These are phyloP conservation scores for Brettanomyces bruxellensis DNA, from an alignment of 805 yeast genomes.

Conservation along the genomic window DNA sequence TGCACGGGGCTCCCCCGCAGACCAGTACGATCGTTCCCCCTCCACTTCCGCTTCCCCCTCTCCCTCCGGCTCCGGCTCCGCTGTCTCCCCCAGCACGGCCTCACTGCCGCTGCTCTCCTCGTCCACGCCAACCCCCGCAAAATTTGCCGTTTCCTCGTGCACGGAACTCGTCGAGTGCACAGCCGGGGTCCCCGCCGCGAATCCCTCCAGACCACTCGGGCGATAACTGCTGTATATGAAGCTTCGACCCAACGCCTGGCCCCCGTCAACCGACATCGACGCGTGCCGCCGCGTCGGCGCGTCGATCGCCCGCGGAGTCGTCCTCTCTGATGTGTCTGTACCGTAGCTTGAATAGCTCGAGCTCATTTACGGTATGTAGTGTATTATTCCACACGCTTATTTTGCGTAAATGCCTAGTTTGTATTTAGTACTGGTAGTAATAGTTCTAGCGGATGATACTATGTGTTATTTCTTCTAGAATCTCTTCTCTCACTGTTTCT, in stretches of 20 bases:
- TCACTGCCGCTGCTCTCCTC: conserved; percentile 13
- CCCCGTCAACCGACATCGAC: conserved; percentile 16
- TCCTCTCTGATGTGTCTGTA: background rate
- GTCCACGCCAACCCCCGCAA: conserved; percentile 49
- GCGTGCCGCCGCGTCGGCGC: conserved; percentile 1
- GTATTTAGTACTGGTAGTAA: too few relatives aligned
- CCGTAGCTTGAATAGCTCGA: background rate
- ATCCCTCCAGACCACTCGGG: background rate
- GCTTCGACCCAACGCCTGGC: conserved; percentile 30
- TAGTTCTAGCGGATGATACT: too few relatives aligned
- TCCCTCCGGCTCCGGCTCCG: too few relatives aligned
- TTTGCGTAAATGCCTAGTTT: too few relatives aligned
- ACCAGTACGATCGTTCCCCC: too few relatives aligned
- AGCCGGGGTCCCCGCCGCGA: conserved; percentile 27
- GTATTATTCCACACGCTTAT: too few relatives aligned
- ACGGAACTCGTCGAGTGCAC: conserved; percentile 40
- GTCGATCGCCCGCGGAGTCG: conserved; percentile 1
- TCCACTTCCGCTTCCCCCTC: too few relatives aligned
- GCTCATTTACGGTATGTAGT: too few relatives aligned
- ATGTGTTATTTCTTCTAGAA: too few relatives aligned
- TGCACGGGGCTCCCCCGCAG: too few relatives aligned
- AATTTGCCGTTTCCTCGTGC: conserved; percentile 48
- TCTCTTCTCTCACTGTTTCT: too few relatives aligned
- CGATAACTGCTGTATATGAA: conserved; percentile 28
- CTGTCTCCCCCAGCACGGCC: background rate